Conservation (phyloP, 208 protist species). For the Crithidia thermophila region DNA sequence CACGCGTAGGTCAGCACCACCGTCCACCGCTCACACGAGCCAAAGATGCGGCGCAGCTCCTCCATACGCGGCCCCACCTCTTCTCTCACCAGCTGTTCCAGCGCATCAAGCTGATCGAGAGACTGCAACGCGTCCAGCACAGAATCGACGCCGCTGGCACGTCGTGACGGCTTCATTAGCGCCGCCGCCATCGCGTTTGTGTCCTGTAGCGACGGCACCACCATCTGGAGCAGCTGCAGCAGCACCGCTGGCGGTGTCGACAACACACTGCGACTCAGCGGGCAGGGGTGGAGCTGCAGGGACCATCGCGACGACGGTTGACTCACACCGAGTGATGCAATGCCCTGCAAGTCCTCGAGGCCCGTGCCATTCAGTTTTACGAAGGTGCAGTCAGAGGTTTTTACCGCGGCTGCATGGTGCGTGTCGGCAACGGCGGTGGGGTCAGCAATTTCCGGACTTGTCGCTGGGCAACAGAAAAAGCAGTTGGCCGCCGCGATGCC, state of each 20-base stretch:
- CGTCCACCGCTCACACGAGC: slow-evolving; percentile 17
- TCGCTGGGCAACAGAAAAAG: slow-evolving; percentile 28
- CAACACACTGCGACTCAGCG: slow-evolving; percentile 32
- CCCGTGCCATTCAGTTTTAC: slow-evolving; percentile 10
- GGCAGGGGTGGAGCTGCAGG: slow-evolving; percentile 35
- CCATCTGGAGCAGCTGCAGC: slow-evolving; percentile 18
- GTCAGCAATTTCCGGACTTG: not conserved
- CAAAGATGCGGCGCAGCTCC: not conserved
- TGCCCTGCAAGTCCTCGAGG: slow-evolving; percentile 37
- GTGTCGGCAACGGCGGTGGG: not conserved
- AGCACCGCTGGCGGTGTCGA: slow-evolving; percentile 16
- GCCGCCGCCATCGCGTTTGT: not conserved
- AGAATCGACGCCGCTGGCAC: not conserved
- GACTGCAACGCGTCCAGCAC: slow-evolving; percentile 15
- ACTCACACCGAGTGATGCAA: slow-evolving; percentile 29
- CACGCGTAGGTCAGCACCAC: slow-evolving; percentile 19
- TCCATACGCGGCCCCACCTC: not conserved
- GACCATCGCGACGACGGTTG: slow-evolving; percentile 10
- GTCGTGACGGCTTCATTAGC: not conserved
- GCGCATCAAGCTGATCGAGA: not conserved
- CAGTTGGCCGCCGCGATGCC: slow-evolving; percentile 49
- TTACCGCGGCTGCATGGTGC: not conserved
- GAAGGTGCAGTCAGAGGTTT: not conserved
- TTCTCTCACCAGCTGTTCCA: slow-evolving; percentile 2
- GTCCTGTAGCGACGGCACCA: slow-evolving; percentile 11